Evolutionary conservation across 768 basidiomycete species (phyloP).

Genomic region (Suillus paluster): DNA sequence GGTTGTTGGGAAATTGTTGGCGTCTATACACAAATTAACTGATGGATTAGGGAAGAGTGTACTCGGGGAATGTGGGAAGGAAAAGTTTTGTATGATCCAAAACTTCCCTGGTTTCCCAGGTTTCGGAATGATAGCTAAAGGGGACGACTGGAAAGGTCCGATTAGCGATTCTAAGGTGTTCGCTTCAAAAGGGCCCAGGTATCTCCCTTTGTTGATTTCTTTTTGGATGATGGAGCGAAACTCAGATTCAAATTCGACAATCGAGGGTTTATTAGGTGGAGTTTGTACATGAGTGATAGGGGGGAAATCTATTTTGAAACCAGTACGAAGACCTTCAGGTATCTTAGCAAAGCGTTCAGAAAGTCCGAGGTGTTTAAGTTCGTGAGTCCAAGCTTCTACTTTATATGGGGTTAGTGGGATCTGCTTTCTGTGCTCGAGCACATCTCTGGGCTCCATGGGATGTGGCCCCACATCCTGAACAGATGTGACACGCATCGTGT

Average conservation of each 20-base stretch:
- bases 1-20: slow-evolving; percentile 41
- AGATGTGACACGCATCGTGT: slow-evolving; percentile 37
- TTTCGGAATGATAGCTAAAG: slow-evolving; percentile 39
- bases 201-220: slow-evolving; percentile 11
- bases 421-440: slow-evolving; percentile 11
- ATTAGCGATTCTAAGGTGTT: slow-evolving; percentile 20
- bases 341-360: neutral
- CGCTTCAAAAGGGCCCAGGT: slow-evolving; percentile 16
- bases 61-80: slow-evolving; percentile 23
- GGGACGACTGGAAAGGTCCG: slow-evolving; percentile 24
- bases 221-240: slow-evolving; percentile 8
- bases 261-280: slow-evolving; percentile 17
- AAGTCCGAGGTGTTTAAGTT: neutral
- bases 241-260: neutral
- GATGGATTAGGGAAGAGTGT: slow-evolving; percentile 17
- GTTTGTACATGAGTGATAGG: neutral
- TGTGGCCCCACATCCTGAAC: slow-evolving; percentile 44
- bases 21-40: slow-evolving; percentile 38
- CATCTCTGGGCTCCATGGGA: slow-evolving; percentile 34
- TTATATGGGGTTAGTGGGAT: slow-evolving; percentile 6
- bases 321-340: neutral
- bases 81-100: slow-evolving; percentile 44
- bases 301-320: slow-evolving; percentile 18
- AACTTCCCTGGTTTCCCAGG: slow-evolving; percentile 36
- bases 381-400: slow-evolving; percentile 10